Evolutionary conservation across 2,329 filamentous ascomycete species (phyloP), one percentile per base, ranked within the genome.

Genomic region (Aphanocladium album): DNA sequence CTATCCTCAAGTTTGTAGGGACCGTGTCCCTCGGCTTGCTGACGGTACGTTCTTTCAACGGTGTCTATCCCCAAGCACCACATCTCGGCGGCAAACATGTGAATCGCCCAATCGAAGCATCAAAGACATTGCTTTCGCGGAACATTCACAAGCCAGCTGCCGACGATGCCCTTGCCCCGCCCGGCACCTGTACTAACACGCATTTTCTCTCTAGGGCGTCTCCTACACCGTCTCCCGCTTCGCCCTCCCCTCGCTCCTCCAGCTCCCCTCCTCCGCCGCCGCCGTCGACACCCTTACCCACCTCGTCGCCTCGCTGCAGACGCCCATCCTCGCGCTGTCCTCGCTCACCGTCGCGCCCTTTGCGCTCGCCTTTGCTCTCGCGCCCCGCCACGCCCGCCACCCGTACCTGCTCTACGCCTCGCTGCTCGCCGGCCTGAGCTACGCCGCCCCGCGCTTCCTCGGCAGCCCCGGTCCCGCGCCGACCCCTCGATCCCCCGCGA

Each of bases 321-420:
- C 81, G 49, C 89, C 91, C 67, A 80, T 90, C 62, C 80, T 87
- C 60, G 76, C 83, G 35, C 83, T 96, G 56, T 84, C 89, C 54
- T 80, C 84, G 65, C 75, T 96, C 67, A 87, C 91, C 57, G 83
- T 86, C 58, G 78, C 84, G 57, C 86, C 90, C 33, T 87, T 97
- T 69, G 78, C 91, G 67, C 83, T 93, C 65, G 90, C 92, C 64
- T 97, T 89, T 75, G 73, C 82, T 49, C 79, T 96, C 65, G 93
- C 92, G 2, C 89, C 92, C 0, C 82, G 85, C 27, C 83, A 86
- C 60, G 82, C 84, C 67, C 87, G 89, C 71, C 93, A 98, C 72
- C 93, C 93, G 0, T 98, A 96, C 72, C 86, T 97, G 27, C 76
- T 97, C 62, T 97, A 95, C 86, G 91, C 91, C 16, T 86, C 87